Percentiles rank a stretch among this genome's conserved stretches.
phyloP scores from a whole-genome alignment of 331 rosid genomes.

The Phaseolus coccineus region DNA sequence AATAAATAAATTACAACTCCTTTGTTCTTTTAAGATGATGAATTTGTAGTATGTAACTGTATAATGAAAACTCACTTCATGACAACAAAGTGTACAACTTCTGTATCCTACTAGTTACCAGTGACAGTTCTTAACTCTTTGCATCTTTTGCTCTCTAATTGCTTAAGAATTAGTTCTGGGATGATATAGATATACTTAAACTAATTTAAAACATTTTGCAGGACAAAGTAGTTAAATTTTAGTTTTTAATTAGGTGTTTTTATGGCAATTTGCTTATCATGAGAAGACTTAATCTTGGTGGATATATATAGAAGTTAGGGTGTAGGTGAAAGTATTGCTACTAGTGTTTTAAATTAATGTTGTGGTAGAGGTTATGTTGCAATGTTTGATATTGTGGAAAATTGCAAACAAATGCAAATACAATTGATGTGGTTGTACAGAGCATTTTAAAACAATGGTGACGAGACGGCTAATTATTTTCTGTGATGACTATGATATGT shows the following conservation, averaged over 20 bases:
- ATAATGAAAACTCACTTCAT: no score
- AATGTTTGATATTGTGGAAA: not conserved
- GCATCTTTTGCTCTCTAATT: not conserved
- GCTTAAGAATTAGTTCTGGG: constrained; percentile 3
- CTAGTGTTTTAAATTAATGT: no score
- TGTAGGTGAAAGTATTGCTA: no score
- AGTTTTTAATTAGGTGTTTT: not conserved
- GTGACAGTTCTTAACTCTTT: not conserved
- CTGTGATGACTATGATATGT: not conserved
- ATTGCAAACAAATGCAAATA: not conserved
- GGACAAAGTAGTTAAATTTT: not conserved
- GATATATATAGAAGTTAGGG: not conserved
- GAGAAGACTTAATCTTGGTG: not conserved
- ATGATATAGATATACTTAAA: not conserved
- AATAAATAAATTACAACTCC: not conserved
- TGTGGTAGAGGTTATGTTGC: not conserved
- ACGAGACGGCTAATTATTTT: not conserved
- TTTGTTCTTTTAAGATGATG: not conserved
- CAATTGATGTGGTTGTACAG: not conserved
- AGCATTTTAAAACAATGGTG: not conserved
- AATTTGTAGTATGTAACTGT: not conserved
- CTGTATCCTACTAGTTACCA: not conserved
- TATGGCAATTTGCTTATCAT: not conserved
- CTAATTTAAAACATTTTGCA: not conserved
- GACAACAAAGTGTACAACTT: not conserved